Evolutionary conservation across 2,329 filamentous ascomycete genomes (phyloP).

Genomic region (Saccharata proteae): DNA sequence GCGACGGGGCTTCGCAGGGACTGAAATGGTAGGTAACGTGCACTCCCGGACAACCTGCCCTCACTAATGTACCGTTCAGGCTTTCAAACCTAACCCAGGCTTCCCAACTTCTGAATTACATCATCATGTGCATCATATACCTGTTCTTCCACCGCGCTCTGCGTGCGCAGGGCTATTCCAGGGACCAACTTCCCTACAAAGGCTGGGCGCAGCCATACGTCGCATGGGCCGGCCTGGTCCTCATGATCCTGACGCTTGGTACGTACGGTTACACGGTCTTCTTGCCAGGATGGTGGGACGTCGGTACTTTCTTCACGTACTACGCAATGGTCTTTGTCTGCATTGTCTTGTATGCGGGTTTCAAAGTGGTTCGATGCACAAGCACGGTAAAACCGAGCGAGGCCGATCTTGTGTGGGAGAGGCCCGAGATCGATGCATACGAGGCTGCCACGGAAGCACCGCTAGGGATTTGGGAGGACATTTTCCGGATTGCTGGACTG

Average conservation of each 20-base stretch:
- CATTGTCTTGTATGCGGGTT: slow-evolving; percentile 41
- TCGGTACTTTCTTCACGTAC: slow-evolving; percentile 40
- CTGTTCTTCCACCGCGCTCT: slow-evolving; percentile 40
- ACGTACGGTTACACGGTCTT: slow-evolving; percentile 44
- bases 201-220: slow-evolving; percentile 39
- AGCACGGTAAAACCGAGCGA: slow-evolving; percentile 41
- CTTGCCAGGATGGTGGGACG: slow-evolving; percentile 33
- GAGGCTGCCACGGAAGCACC: slow-evolving; percentile 23
- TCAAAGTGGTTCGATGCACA: slow-evolving; percentile 53
- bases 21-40: slow-evolving; percentile 20
- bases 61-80: slow-evolving; percentile 18
- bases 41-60: too few species aligned
- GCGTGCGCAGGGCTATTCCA: slow-evolving; percentile 33
- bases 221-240: slow-evolving; percentile 35
- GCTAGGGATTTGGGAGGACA: slow-evolving; percentile 24
- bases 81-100: slow-evolving; percentile 46
- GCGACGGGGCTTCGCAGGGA: slow-evolving; percentile 17
- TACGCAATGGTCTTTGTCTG: slow-evolving; percentile 34
- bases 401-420: slow-evolving; percentile 32
- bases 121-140: slow-evolving; percentile 43
- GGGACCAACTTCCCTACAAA: slow-evolving; percentile 32
- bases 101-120: slow-evolving; percentile 50
- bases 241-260: slow-evolving; percentile 39
- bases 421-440: slow-evolving; percentile 27
- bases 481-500: slow-evolving; percentile 22